Evolutionary conservation across 202 grass and related monocot species (phyloP).

Genomic region (Saccharum hybrid): DNA sequence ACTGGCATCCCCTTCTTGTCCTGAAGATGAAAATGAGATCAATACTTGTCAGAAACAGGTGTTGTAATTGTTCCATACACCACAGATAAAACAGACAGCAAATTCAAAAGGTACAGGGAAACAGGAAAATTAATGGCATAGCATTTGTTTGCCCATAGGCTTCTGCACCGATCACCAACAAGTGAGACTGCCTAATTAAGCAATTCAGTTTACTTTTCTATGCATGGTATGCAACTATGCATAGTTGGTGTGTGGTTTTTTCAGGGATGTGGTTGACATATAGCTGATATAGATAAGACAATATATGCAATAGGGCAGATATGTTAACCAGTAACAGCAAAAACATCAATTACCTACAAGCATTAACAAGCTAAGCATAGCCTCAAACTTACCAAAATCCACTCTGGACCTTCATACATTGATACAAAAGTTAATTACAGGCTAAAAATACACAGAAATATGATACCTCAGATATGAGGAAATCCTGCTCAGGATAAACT

Average conservation of each 20-base stretch:
- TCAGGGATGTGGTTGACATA: neutral
- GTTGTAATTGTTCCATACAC: neutral
- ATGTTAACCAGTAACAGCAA: neutral
- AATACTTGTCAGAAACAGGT: constrained; percentile 4
- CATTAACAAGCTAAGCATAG: constrained; percentile 4
- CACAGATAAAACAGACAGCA: neutral
- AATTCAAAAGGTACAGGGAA: neutral
- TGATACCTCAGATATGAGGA: neutral
- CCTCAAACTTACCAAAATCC: neutral
- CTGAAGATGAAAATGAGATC: constrained; percentile 25
- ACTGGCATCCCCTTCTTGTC: constrained; percentile 63
- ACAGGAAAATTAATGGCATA: neutral
- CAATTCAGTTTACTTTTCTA: neutral
- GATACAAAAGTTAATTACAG: neutral
- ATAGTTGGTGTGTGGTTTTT: neutral
- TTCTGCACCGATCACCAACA: neutral
- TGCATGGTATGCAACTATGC: constrained; percentile 13
- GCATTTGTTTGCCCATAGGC: neutral
- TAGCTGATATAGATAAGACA: constrained; percentile 1
- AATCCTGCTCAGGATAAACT: neutral
- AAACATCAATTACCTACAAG: neutral
- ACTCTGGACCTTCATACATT: neutral
- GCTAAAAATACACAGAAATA: neutral
- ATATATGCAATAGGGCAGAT: neutral
- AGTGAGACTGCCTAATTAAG: neutral